phyloP scores from a whole-genome alignment of 2,329 filamentous ascomycete species.

The Colletotrichum costaricense region DNA sequence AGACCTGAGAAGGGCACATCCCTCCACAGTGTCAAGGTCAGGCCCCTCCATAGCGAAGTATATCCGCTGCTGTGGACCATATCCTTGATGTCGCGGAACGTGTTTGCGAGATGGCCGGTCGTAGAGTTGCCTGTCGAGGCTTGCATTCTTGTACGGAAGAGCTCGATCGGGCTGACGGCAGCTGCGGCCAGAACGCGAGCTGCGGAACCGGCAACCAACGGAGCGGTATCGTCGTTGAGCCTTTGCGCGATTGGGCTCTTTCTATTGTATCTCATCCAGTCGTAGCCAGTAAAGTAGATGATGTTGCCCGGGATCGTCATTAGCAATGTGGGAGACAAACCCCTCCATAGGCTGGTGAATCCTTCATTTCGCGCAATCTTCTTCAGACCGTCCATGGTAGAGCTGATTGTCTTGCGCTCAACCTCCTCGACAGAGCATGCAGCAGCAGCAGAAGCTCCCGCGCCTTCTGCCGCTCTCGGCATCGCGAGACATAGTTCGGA shows the following conservation, averaged over 20 bases:
- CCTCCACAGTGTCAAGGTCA: constrained; percentile 92
- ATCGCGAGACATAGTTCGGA: constrained; percentile 84
- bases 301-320: constrained; percentile 98
- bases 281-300: constrained; percentile 98
- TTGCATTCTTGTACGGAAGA: constrained; percentile 93
- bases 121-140: constrained; percentile 71
- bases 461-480: constrained; percentile 61
- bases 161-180: constrained; percentile 89
- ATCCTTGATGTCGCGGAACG: constrained; percentile 77
- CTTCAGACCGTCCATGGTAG: constrained; percentile 88
- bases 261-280: constrained; percentile 84
- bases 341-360: constrained; percentile 86
- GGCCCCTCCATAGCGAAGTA: constrained; percentile 86
- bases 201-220: constrained; percentile 81
- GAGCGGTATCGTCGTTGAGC: constrained; percentile 77
- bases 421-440: constrained; percentile 91
- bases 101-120: constrained; percentile 81
- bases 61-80: constrained; percentile 86
- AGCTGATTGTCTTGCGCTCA: constrained; percentile 85
- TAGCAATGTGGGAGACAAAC: constrained; percentile 89
- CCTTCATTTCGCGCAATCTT: constrained; percentile 98
- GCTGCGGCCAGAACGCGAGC: constrained; percentile 85
- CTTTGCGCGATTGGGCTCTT: constrained; percentile 76
- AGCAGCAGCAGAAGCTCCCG: constrained; percentile 59
- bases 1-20: constrained; percentile 97